phyloP scores from a whole-genome alignment of 768 basidiomycete genomes.

The Psilocybe azurescens region DNA sequence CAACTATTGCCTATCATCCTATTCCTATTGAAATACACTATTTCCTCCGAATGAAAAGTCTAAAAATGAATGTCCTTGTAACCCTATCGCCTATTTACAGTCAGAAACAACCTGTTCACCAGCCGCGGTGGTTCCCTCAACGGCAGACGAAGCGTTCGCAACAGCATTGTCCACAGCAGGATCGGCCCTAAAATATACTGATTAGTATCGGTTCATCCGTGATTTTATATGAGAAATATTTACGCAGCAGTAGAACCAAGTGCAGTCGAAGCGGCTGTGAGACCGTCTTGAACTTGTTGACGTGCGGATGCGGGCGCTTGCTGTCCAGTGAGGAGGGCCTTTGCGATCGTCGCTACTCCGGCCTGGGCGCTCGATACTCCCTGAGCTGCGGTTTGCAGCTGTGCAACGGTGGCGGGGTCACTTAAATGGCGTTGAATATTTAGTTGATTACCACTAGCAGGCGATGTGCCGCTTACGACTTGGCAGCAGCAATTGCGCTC shows the following conservation, averaged over 20 bases:
- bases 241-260: constrained; percentile 17
- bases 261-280: constrained; percentile 13
- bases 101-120: constrained; percentile 10
- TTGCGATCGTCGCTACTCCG: constrained; percentile 21
- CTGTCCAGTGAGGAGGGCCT: constrained; percentile 20
- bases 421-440: background rate
- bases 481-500: constrained; percentile 13
- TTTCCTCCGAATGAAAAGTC: background rate
- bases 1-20: background rate
- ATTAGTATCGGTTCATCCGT: background rate
- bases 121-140: constrained; percentile 1
- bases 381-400: constrained; percentile 16
- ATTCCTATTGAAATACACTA: background rate
- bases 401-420: constrained; percentile 14
- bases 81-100: constrained; percentile 4
- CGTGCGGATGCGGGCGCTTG: constrained; percentile 20
- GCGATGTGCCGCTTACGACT: constrained; percentile 6
- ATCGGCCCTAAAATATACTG: background rate
- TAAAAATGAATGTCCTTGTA: background rate
- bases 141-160: background rate
- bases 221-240: background rate
- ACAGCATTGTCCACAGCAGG: constrained; percentile 3
- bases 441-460: background rate
- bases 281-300: constrained; percentile 16
- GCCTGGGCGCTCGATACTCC: constrained; percentile 16